Evolutionary conservation across 2,329 filamentous ascomycete genomes (phyloP), one percentile per base, ranked within the genome.

Genomic region (Neodidymelliopsis sp.): DNA sequence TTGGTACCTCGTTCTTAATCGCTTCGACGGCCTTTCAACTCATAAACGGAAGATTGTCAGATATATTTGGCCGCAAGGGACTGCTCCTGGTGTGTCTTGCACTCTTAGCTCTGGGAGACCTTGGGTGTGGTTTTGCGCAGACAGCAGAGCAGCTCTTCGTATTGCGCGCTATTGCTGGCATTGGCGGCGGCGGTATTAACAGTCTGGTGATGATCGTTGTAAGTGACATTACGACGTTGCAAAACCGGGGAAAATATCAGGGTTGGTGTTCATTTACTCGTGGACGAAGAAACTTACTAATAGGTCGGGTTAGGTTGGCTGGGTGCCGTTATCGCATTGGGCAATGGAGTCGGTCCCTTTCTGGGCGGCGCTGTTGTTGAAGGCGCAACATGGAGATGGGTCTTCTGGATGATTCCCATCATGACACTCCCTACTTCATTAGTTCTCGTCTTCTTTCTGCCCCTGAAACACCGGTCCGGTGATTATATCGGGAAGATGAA

Each of bases 121-220:
- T 75, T 0, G 71, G 86, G 3, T 76, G 72, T 30, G 83, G 80
- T 0, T 76, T 74, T 1, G 77, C 83, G 0, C 71, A 59, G 0
- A 75, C 54, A 9, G 70, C 68, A 0, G 59, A 54, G 0, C 77
- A 78, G 61, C 68, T 88, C 2, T 81, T 87, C 11, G 75, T 72
- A 51, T 81, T 80, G 9, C 75, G 83, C 1, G 74, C 74, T 0
- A 65, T 86, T 2, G 81, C 86, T 46, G 84, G 84, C 0, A 57
- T 79, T 2, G 80, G 79, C 0, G 73, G 67, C 1, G 78, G 75
- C 2, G 79, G 79, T 0, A 72, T 78, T 55, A 73, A 72, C 39
- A 63, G 77, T 31, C 63, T 82, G 2, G 68, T 75, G 4, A 75
- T 78, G 18, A 73, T 81, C 34, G 74, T 84, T 20, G 67, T 81